Conservation (phyloP, 2,329 filamentous ascomycete species). For the Alternaria arborescens region DNA sequence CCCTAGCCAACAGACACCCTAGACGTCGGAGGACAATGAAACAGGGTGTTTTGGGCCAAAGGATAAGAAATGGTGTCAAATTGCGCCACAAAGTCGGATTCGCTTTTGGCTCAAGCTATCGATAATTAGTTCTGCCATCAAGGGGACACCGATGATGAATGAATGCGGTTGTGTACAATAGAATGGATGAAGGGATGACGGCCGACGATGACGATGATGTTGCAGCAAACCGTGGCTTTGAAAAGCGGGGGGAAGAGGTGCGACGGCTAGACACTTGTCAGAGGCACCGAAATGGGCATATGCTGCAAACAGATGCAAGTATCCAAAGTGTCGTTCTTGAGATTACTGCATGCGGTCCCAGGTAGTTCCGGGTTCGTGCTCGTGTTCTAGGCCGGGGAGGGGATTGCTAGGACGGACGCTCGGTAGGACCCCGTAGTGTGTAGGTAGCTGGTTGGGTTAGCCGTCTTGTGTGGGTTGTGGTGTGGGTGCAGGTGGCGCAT, state of each 20-base stretch:
- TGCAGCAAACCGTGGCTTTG: neutral
- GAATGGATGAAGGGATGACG: neutral
- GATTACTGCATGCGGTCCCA: neutral
- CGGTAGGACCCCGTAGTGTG: conserved; percentile 14
- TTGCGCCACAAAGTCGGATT: neutral
- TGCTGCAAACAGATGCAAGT: neutral
- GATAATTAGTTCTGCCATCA: neutral
- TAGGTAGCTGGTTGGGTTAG: neutral
- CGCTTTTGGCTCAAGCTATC: neutral
- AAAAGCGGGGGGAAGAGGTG: conserved; percentile 1
- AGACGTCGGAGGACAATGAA: conserved; percentile 23
- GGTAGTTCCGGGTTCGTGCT: neutral
- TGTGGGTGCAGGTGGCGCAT: conserved; percentile 18
- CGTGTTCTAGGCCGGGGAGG: conserved; percentile 7
- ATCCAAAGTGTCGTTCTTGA: neutral
- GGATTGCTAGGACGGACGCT: neutral
- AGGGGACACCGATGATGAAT: neutral
- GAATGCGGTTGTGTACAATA: neutral
- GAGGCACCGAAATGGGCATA: neutral
- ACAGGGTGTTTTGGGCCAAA: neutral
- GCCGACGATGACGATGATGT: neutral
- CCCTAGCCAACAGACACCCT: conserved; percentile 1
- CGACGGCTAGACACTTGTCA: neutral
- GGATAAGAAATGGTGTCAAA: neutral
- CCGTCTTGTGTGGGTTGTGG: neutral